phyloP scores from a whole-genome alignment of 1,284 basidiomycete species.

The Microstroma glucosiphilum region DNA sequence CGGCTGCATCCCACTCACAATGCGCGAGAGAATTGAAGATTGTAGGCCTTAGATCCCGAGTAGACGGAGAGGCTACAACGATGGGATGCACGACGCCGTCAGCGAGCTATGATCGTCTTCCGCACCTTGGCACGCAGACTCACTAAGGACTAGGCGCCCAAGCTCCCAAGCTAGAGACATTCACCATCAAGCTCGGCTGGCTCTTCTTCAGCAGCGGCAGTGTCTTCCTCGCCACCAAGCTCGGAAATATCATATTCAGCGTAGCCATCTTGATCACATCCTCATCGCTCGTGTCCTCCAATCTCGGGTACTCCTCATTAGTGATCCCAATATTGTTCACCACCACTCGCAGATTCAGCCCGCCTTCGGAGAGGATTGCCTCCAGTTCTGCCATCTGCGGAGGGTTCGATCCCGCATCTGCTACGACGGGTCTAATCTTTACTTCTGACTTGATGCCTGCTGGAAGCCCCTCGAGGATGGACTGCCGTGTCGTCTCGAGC shows the following conservation, averaged over 20 bases:
- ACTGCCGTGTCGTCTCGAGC: slow-evolving; percentile 11
- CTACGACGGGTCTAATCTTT: background rate
- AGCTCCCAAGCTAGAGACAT: slow-evolving; percentile 12
- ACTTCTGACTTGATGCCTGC: background rate
- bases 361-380: background rate
- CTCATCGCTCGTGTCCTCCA: slow-evolving; percentile 13
- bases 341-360: slow-evolving; percentile 10
- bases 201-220: slow-evolving; percentile 7
- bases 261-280: slow-evolving; percentile 11
- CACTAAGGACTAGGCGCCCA: slow-evolving; percentile 13
- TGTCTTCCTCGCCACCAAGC: background rate
- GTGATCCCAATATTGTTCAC: slow-evolving; percentile 19
- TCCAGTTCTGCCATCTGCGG: slow-evolving; percentile 1
- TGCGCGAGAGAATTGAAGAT: slow-evolving; percentile 10
- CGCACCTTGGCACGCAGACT: background rate
- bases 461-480: background rate
- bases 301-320: slow-evolving; percentile 10
- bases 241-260: slow-evolving; percentile 3
- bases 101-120: background rate
- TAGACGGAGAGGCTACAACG: slow-evolving; percentile 3
- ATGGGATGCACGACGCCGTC: background rate
- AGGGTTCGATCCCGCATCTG: background rate
- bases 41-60: slow-evolving; percentile 9
- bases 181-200: slow-evolving; percentile 9
- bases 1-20: no score